phyloP scores from a whole-genome alignment of 805 yeast genomes.

The Yamadazyma nakazawae region DNA sequence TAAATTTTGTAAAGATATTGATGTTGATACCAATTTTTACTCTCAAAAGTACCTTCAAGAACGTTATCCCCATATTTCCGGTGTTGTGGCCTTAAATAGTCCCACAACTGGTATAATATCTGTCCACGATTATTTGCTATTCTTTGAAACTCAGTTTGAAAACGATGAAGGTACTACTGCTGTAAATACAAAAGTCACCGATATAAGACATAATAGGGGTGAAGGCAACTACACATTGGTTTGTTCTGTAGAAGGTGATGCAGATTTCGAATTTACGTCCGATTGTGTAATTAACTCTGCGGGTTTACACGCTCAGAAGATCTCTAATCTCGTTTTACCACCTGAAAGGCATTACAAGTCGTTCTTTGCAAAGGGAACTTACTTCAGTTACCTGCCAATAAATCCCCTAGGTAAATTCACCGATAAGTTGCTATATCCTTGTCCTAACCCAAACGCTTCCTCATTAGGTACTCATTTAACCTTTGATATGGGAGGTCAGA shows the following conservation, averaged over 20 bases:
- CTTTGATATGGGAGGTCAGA: constrained; percentile 72
- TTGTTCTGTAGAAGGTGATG: constrained; percentile 24
- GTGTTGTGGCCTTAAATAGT: constrained; percentile 60
- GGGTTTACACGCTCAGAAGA: constrained; percentile 70
- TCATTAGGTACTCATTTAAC: constrained; percentile 89
- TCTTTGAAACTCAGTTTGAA: constrained; percentile 52
- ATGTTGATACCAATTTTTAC: constrained; percentile 57
- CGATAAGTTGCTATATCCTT: constrained; percentile 60
- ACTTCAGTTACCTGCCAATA: constrained; percentile 55
- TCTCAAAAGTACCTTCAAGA: constrained; percentile 40
- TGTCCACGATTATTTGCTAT: constrained; percentile 73
- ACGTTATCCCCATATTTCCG: constrained; percentile 66
- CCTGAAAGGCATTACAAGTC: constrained; percentile 52
- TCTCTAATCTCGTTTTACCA: constrained; percentile 71
- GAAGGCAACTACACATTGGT: constrained; percentile 21
- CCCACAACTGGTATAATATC: constrained; percentile 84
- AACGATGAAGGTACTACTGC: constrained; percentile 62
- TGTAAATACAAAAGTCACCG: constrained; percentile 55
- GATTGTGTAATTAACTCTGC: constrained; percentile 72
- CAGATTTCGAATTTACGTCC: constrained; percentile 33
- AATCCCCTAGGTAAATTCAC: constrained; percentile 39
- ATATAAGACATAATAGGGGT: constrained; percentile 24
- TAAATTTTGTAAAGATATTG: constrained; percentile 45
- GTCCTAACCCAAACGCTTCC: constrained; percentile 62
- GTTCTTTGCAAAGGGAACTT: constrained; percentile 81